Evolutionary conservation across 2,329 filamentous ascomycete genomes (phyloP).

Genomic region (Parascedosporium putredinis): DNA sequence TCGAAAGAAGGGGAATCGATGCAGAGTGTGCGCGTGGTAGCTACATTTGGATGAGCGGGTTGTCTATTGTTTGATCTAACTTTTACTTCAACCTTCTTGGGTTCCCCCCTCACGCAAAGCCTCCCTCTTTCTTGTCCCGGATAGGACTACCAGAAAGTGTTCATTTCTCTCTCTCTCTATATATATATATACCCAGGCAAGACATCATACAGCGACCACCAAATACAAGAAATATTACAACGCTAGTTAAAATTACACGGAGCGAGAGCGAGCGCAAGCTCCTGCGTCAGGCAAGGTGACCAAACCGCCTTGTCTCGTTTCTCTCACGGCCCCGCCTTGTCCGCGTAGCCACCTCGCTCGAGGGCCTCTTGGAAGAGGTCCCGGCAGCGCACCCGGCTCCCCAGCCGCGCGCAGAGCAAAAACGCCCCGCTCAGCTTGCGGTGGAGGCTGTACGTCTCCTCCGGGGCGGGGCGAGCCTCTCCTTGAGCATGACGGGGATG

Average conservation of each 20-base stretch:
- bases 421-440: slow-evolving; percentile 94
- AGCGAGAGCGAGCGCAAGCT: background rate
- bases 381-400: slow-evolving; percentile 71
- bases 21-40: no score
- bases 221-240: no score
- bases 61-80: slow-evolving; percentile 5
- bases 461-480: slow-evolving; percentile 85
- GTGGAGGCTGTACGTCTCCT: slow-evolving; percentile 95
- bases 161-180: no score
- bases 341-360: slow-evolving; percentile 20
- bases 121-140: no score
- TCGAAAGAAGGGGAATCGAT: no score
- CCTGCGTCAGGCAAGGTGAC: no score
- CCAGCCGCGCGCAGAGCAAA: slow-evolving; percentile 75
- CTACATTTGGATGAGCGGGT: slow-evolving; percentile 3
- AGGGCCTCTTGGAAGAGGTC: slow-evolving; percentile 62
- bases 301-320: no score
- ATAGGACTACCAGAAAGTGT: no score
- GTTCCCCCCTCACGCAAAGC: background rate
- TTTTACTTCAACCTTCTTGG: background rate
- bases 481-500: slow-evolving; percentile 87
- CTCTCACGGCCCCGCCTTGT: background rate
- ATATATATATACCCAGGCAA: background rate
- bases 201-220: background rate
- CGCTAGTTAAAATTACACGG: background rate